Evolutionary conservation across 345 rosid genomes (phyloP).

Genomic region (Trapa incisa): DNA sequence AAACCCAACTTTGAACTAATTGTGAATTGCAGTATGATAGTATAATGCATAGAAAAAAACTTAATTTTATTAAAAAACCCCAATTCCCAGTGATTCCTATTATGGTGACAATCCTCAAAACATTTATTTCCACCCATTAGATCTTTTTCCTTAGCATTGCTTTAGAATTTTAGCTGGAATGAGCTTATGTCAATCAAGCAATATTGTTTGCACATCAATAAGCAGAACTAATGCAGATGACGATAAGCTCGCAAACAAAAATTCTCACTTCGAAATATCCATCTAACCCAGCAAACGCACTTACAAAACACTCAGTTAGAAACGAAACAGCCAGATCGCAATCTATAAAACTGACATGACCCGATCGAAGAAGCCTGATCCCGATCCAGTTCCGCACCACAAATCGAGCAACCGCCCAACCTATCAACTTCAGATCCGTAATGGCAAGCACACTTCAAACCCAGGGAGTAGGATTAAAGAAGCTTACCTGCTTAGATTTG

Average conservation of each 20-base stretch:
- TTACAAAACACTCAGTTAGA: not conserved
- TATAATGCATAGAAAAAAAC: not conserved
- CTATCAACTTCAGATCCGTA: not conserved
- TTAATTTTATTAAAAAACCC: not conserved
- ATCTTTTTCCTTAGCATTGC: not conserved
- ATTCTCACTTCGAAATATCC: not conserved
- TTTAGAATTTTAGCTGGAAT: not conserved
- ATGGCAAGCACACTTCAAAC: not conserved
- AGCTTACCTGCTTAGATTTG: constrained; percentile 28
- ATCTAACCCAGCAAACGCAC: not conserved
- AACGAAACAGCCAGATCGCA: not conserved
- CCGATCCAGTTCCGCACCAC: not conserved
- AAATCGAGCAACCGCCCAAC: not conserved
- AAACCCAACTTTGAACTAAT: not conserved
- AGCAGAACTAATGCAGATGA: not conserved
- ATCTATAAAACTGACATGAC: not conserved
- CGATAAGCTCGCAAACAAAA: not conserved
- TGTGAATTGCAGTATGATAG: not conserved
- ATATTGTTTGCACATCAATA: too few relatives aligned
- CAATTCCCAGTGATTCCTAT: not conserved
- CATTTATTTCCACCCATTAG: not conserved
- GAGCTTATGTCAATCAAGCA: not conserved
- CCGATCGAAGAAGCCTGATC: not conserved
- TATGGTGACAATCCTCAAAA: not conserved
- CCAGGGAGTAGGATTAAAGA: not conserved